Evolutionary conservation across 305 asterid species (phyloP).

Genomic region (Fraxinus angustifolia): DNA sequence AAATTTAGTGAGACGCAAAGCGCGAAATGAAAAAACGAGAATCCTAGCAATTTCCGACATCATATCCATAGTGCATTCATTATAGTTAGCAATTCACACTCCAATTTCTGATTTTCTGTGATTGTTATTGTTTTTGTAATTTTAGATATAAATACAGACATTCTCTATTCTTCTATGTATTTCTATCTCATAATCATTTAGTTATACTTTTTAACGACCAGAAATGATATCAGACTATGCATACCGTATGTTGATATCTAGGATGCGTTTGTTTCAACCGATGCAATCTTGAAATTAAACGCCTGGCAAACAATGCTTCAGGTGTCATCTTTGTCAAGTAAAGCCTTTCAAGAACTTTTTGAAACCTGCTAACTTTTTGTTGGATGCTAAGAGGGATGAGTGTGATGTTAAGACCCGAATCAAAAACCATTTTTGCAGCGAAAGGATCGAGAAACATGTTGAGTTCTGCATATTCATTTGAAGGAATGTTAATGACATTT

Average conservation of each 20-base stretch:
- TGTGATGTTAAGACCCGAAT: slow-evolving; percentile 54
- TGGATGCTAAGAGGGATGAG: slow-evolving; percentile 65
- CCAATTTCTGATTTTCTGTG: not conserved
- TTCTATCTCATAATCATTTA: not conserved
- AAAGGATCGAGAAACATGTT: slow-evolving; percentile 84
- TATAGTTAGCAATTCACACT: not conserved
- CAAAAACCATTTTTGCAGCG: slow-evolving; percentile 63
- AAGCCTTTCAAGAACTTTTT: slow-evolving; percentile 27
- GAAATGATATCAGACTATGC: not conserved
- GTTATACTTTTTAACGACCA: not conserved
- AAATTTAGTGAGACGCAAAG: not conserved
- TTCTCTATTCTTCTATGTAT: not conserved
- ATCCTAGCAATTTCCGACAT: not conserved
- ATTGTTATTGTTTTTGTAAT: not conserved
- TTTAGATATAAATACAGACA: not conserved
- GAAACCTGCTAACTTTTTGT: slow-evolving; percentile 44
- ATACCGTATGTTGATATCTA: slow-evolving; percentile 69
- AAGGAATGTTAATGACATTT: slow-evolving; percentile 58
- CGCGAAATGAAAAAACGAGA: not conserved
- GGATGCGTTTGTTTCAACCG: slow-evolving; percentile 37
- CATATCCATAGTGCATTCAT: not conserved
- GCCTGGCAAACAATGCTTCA: slow-evolving; percentile 45
- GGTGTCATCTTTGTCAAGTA: slow-evolving; percentile 49
- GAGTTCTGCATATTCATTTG: slow-evolving; percentile 60
- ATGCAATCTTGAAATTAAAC: slow-evolving; percentile 50